Evolutionary conservation across 116 monocot species (phyloP).

Genomic region (Papilionanthe hybrid): DNA sequence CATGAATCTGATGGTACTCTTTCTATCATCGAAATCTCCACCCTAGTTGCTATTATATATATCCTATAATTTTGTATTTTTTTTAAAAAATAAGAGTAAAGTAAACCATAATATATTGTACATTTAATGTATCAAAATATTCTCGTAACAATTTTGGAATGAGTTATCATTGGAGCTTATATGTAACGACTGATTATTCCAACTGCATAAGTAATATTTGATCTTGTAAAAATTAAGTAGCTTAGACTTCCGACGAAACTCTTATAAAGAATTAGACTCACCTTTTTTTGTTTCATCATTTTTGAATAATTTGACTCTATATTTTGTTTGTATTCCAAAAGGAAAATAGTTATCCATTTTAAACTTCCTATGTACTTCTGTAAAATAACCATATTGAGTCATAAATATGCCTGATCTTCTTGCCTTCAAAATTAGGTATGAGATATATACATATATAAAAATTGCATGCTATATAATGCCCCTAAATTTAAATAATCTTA

Average conservation of each 20-base stretch:
- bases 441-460: too few species aligned
- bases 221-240: not conserved
- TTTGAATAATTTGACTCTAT: not conserved
- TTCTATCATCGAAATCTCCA: not conserved
- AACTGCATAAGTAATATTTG: not conserved
- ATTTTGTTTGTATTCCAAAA: not conserved
- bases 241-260: not conserved
- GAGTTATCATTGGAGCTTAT: not conserved
- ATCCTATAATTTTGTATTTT: too few species aligned
- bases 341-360: not conserved
- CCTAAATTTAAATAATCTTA: too few species aligned
- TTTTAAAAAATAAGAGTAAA: too few species aligned
- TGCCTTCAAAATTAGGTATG: not conserved
- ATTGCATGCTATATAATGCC: too few species aligned
- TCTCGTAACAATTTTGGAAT: not conserved
- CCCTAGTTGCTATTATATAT: not conserved
- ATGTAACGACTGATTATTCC: not conserved
- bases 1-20: not conserved
- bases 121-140: not conserved
- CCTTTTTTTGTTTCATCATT: not conserved
- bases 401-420: not conserved
- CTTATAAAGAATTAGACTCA: not conserved
- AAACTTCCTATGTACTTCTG: not conserved
- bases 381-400: not conserved
- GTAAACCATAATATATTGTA: too few species aligned